Conservation (phyloP, 495 filamentous ascomycete genomes). For the Choiromyces venosus region DNA sequence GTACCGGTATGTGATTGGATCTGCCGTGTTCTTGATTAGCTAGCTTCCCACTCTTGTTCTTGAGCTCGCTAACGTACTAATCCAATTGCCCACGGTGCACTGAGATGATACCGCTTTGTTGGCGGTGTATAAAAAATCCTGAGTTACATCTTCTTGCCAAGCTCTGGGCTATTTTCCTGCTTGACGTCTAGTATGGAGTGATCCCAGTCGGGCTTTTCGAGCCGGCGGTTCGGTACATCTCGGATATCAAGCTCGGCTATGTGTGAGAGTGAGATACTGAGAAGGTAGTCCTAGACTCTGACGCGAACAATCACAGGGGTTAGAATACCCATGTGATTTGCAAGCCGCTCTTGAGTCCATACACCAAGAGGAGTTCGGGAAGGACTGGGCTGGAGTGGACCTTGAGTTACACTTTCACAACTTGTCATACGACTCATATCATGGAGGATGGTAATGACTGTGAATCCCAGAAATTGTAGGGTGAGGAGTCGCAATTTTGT, state of each 20-base stretch:
- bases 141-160: not conserved
- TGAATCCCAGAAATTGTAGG: not conserved
- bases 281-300: not conserved
- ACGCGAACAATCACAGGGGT: not conserved
- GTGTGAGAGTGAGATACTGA: not conserved
- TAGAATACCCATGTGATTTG: not conserved
- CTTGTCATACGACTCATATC: not conserved
- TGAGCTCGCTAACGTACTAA: not conserved
- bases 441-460: not conserved
- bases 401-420: not conserved
- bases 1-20: not conserved
- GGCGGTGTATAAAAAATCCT: not conserved
- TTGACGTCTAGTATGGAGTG: not conserved
- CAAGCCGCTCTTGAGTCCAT: no score
- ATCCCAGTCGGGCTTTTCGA: not conserved
- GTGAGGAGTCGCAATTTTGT: not conserved
- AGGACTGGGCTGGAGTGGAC: not conserved
- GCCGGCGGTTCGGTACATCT: not conserved
- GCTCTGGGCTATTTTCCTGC: not conserved
- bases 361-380: not conserved
- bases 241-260: not conserved
- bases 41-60: not conserved
- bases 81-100: not conserved
- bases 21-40: not conserved
- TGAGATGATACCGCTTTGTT: not conserved